Evolutionary conservation across 768 basidiomycete species (phyloP), one percentile per base, ranked within the genome.

Genomic region (Termitomyces sp.): DNA sequence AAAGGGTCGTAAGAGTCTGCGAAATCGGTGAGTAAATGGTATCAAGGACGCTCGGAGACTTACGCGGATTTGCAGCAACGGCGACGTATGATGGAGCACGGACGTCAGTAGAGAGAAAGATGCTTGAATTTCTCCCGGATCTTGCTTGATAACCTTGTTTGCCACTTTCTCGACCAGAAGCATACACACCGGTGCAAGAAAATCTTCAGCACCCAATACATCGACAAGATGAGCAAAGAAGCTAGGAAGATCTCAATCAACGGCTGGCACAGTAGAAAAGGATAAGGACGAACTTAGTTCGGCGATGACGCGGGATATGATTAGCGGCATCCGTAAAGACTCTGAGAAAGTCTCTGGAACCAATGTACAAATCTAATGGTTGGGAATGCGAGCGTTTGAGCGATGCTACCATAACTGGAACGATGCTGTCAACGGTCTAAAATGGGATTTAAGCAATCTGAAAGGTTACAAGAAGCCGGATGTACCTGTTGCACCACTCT

Each of bases 291-390:
- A 83, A 95, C 93, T 87, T 88, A 53, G 88, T 85, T 44, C 93
- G 88, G 22, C 97, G 86, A 69, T 99, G 96, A 4, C 90, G 85
- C 15, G 97, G 97, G 54, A 99, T 83, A 62, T 98, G 90, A 54
- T 83, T 85, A 3, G 89, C 83, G 11, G 97, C 96, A 67, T 97
- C 95, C 0, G 93, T 92, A 71, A 99, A 98, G 44, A 97, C 86
- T 12, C 83, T 84, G 15, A 99, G 68, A 67, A 98, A 92, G 21
- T 93, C 88, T 61, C 83, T 80, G 1, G 91, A 83, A 5, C 77
- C 84, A 35, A 84, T 75, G 57, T 85, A 84, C 22, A 96, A 71
- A 10, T 84, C 79, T 45, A 88, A 71, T 3, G 77, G 74, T 8
- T 73, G 69, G 1, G 76, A 58, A 53, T 88, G 77, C 15, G 79